Evolutionary conservation across 2,329 filamentous ascomycete species (phyloP).

Genomic region (Corinectria fuckeliana): DNA sequence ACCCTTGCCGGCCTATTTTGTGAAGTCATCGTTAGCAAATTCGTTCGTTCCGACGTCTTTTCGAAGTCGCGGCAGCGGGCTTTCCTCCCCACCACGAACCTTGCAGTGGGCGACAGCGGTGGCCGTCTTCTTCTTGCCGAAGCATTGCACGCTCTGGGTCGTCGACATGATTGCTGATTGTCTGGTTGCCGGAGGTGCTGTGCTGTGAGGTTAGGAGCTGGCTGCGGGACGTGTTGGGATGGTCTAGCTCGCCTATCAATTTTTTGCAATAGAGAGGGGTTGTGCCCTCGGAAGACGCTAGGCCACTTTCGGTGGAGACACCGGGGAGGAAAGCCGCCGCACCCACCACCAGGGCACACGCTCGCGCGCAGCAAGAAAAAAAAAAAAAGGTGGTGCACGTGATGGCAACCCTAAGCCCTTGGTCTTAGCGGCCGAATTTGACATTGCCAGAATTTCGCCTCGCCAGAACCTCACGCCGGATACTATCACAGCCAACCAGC

Average conservation of each 20-base stretch:
- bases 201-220: conserved; percentile 31
- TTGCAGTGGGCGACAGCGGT: conserved; percentile 93
- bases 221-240: conserved; percentile 34
- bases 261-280: conserved; percentile 41
- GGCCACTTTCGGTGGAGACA: conserved; percentile 30
- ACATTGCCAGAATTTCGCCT: conserved; percentile 46
- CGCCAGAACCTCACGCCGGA: conserved; percentile 45
- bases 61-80: neutral
- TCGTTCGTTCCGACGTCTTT: conserved; percentile 8
- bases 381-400: conserved; percentile 38
- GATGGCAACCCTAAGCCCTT: conserved; percentile 46
- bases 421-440: conserved; percentile 37
- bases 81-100: conserved; percentile 57
- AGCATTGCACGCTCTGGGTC: conserved; percentile 90
- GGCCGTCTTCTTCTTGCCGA: conserved; percentile 98
- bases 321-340: conserved; percentile 7
- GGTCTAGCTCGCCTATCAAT: conserved; percentile 32
- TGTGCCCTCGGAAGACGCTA: conserved; percentile 44
- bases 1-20: conserved; percentile 60
- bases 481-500: conserved; percentile 45
- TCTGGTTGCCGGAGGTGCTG: conserved; percentile 36
- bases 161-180: conserved; percentile 71
- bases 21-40: conserved; percentile 40
- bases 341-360: too few species aligned
- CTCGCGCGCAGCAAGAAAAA: neutral